phyloP scores from a whole-genome alignment of 1,139 yeast genomes.

The Diutina sp. region DNA sequence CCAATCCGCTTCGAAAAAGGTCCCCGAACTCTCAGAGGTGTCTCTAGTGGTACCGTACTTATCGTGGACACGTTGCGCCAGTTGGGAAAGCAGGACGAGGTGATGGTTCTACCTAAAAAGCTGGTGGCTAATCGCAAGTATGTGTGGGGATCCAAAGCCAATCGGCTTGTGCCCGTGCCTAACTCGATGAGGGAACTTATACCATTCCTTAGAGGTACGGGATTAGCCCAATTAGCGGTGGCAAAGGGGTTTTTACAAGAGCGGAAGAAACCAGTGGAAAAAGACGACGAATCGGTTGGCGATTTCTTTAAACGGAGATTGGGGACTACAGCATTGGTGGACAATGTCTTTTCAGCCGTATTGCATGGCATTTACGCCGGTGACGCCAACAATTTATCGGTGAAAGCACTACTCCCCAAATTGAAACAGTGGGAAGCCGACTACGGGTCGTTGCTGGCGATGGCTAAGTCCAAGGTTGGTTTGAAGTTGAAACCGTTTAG shows the following conservation, averaged over 20 bases:
- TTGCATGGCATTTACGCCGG: constrained; percentile 91
- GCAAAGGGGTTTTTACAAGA: constrained; percentile 27
- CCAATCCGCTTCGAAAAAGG: constrained; percentile 48
- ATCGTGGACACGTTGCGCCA: constrained; percentile 44
- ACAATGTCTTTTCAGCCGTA: constrained; percentile 66
- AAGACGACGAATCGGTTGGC: constrained; percentile 58
- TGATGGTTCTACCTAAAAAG: constrained; percentile 34
- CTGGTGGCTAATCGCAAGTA: constrained; percentile 54
- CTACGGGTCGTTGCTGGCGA: constrained; percentile 43
- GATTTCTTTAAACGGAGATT: constrained; percentile 59
- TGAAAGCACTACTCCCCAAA: constrained; percentile 39
- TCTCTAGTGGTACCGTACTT: constrained; percentile 50
- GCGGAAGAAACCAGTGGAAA: constrained; percentile 6
- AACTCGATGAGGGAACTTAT: not conserved
- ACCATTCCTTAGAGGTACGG: constrained; percentile 21
- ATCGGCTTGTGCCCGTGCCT: constrained; percentile 3
- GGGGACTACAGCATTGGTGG: constrained; percentile 40
- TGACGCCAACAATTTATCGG: constrained; percentile 56
- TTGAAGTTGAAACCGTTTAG: not conserved
- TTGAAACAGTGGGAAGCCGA: constrained; percentile 45
- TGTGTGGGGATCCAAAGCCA: constrained; percentile 25
- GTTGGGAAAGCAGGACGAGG: constrained; percentile 25
- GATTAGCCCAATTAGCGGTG: constrained; percentile 20
- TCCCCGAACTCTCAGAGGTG: constrained; percentile 63
- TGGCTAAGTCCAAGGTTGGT: not conserved